Evolutionary conservation across 176 grass and related monocot genomes (phyloP), one percentile per base, ranked within the genome.

Genomic region (Chloris gayana): DNA sequence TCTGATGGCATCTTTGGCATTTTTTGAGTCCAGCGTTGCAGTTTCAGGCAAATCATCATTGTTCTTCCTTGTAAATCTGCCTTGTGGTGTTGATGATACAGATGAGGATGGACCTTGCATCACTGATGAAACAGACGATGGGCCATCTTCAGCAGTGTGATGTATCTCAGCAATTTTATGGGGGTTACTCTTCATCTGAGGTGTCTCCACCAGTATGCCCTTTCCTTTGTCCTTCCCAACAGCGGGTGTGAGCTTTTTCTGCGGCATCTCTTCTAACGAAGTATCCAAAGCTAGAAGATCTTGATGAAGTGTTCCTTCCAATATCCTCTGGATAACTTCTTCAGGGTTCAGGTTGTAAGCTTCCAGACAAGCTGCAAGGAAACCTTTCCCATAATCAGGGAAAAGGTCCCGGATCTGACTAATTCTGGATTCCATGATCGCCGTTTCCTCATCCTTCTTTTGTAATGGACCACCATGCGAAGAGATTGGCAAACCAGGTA

Each of bases 401-500:
- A 98, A 86, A 67, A 98, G 85, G 69, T 98, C 96, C 89, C 79
- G 91, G 70, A 98, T 98, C 80, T 98, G 96, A 87, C 88, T 95
- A 83, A 98, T 95, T 81, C 95, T 95, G 64, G 96, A 98, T 75
- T 98, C 96, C 49, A 69, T 44, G 37, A 98, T 86, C 24, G 77
- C 86, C 50, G 79, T 67, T 80, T 94, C 92, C 85, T 98, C 96
- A 86, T 88, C 79, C 64, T 84, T 89, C 75, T 95, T 84, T 79
- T 82, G 90, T 44, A 86, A 47, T 53, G 87, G 72, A 79, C 44
- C 70, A 79, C 67, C 82, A 67, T 84, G 54, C 69, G 73, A 94
- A 84, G 92, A 87, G 70, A 88, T 76, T 66, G 80, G 81, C 35
- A 85, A 77, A 69, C 68, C 73, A 91, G 89, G 58, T 66, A 72